phyloP scores from a whole-genome alignment of 371 early-diverging fungal genomes.

The Choanephora cucurbitarum region DNA sequence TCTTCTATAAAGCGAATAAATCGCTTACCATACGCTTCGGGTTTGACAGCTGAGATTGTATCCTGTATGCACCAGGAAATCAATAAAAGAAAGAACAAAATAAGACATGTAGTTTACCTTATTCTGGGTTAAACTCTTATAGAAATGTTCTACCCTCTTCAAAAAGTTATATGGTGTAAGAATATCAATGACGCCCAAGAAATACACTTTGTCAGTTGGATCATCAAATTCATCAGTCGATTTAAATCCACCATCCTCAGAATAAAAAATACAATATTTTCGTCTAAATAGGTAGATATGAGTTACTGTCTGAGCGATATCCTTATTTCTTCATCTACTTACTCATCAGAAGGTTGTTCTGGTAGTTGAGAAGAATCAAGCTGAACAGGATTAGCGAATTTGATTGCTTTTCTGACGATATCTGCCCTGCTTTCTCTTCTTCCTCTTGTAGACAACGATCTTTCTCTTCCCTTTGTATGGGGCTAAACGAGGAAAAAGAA shows the following conservation, averaged over 20 bases:
- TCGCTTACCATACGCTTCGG: constrained; percentile 78
- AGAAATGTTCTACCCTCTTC: constrained; percentile 86
- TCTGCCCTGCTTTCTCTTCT: constrained; percentile 68
- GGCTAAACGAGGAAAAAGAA: constrained; percentile 31
- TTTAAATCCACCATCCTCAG: constrained; percentile 87
- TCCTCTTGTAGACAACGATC: constrained; percentile 40
- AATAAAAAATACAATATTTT: constrained; percentile 79
- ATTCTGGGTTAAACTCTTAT: constrained; percentile 80
- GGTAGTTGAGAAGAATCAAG: constrained; percentile 60
- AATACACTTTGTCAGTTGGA: constrained; percentile 76
- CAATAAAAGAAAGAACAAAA: background rate
- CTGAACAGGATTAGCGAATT: constrained; percentile 70
- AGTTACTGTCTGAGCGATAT: background rate
- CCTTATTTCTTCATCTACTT: background rate
- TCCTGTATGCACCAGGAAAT: constrained; percentile 29
- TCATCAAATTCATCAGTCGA: constrained; percentile 74
- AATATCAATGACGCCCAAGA: constrained; percentile 94
- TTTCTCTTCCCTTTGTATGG: constrained; percentile 55
- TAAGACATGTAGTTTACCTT: constrained; percentile 61
- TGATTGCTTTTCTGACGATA: constrained; percentile 73
- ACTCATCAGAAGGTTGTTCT: constrained; percentile 32
- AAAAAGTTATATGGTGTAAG: constrained; percentile 86
- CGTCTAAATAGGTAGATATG: constrained; percentile 37
- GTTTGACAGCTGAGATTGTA: constrained; percentile 87
- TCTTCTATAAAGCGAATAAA: constrained; percentile 82